These are phyloP conservation scores for Eutrema yunnanense DNA, from an alignment of 345 rosid genomes.

Conservation along the genomic window DNA sequence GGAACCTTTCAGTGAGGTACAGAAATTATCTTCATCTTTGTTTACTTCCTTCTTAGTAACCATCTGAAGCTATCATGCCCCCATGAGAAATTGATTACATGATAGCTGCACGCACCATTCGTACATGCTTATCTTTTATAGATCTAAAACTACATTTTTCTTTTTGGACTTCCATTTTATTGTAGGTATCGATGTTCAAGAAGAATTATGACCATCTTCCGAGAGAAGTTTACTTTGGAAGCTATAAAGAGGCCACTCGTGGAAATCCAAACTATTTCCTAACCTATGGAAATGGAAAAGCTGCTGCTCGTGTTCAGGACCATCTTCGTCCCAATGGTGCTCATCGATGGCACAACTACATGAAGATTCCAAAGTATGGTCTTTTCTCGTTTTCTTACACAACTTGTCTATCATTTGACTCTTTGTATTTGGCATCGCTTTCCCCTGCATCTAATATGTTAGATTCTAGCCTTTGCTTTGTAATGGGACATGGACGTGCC, in stretches of 20 bases:
- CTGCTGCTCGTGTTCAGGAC: conserved; percentile 88
- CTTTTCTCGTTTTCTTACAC: not conserved
- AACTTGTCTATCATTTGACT: conserved; percentile 4
- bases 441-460: not conserved
- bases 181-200: conserved; percentile 92
- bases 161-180: not conserved
- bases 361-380: conserved; percentile 60
- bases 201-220: conserved; percentile 90
- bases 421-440: not conserved
- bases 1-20: conserved; percentile 94
- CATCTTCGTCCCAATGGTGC: conserved; percentile 99
- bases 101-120: not conserved
- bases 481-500: not conserved
- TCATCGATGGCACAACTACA: conserved; percentile 97
- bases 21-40: not conserved
- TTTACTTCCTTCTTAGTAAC: not conserved
- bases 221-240: conserved; percentile 82
- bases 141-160: not conserved
- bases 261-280: conserved; percentile 89
- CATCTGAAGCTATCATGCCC: not conserved
- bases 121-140: not conserved
- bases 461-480: not conserved
- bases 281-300: conserved; percentile 95
- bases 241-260: conserved; percentile 74
- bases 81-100: not conserved